Percentiles rank a stretch among this genome's conserved stretches.
Evolutionary conservation across 495 filamentous ascomycete genomes (phyloP).

Genomic region (Aspergillus baeticus): DNA sequence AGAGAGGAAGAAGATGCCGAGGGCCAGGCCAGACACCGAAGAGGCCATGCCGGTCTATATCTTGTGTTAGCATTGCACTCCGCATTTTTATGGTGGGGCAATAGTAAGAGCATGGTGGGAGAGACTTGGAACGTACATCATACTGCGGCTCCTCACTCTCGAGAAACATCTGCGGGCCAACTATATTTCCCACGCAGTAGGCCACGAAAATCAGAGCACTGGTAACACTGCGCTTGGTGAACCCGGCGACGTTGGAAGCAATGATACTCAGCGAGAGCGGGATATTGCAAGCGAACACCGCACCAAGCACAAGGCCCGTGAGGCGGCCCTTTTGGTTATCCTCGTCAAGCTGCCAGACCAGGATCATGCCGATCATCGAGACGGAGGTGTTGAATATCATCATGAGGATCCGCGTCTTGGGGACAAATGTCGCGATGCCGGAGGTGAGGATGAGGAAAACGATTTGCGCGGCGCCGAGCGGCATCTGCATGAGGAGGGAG

Average conservation of each 20-base stretch:
- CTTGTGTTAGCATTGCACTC: background rate
- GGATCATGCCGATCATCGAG: background rate
- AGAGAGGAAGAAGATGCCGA: background rate
- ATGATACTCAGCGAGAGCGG: background rate
- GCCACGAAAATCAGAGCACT: constrained; percentile 4
- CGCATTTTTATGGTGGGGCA: no score
- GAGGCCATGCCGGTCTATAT: background rate
- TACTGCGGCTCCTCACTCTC: background rate
- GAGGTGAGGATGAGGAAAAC: background rate
- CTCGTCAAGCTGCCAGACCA: constrained; percentile 1
- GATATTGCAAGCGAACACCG: background rate
- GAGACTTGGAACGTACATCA: background rate
- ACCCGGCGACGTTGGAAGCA: constrained; percentile 1
- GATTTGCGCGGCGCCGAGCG: constrained; percentile 1
- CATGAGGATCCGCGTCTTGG: background rate
- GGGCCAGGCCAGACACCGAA: background rate
- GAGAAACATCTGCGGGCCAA: constrained; percentile 6
- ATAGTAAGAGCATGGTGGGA: no score
- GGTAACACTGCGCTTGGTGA: constrained; percentile 4
- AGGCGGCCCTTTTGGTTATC: background rate
- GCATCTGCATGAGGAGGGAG: constrained; percentile 7
- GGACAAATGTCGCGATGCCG: background rate
- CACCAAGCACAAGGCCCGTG: background rate
- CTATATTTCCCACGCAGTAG: constrained; percentile 5
- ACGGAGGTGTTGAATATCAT: background rate